A percentile compares a stretch with the other conserved stretches of the same genome.
Conservation (phyloP, 352 stramenopile genomes). For the Phytopythium boreale region DNA sequence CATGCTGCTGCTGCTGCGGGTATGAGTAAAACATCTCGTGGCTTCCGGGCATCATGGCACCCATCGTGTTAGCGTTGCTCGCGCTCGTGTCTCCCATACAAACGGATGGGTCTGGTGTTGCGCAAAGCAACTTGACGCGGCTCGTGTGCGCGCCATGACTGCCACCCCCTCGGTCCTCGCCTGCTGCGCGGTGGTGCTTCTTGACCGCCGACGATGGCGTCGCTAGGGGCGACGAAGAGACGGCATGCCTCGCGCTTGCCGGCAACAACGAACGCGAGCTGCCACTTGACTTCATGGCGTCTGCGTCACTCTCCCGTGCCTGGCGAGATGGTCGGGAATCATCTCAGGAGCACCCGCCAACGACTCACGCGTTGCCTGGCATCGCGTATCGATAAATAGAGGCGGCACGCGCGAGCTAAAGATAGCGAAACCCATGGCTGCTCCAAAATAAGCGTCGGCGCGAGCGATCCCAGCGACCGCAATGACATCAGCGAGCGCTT, state of each 20-base stretch:
- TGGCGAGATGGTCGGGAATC: not conserved
- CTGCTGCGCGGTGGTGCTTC: conserved; percentile 6
- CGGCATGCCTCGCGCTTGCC: not conserved
- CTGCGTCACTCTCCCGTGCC: not conserved
- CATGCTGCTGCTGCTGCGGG: conserved; percentile 3
- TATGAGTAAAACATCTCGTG: conserved; percentile 7
- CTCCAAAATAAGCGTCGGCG: not conserved
- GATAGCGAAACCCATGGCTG: not conserved
- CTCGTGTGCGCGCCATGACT: not conserved
- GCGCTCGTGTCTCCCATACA: not conserved
- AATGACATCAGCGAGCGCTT: not conserved
- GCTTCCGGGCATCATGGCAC: not conserved
- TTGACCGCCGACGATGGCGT: not conserved
- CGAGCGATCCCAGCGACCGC: not conserved
- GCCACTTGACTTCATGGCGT: conserved; percentile 9
- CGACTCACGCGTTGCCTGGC: not conserved
- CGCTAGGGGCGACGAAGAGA: conserved; percentile 4
- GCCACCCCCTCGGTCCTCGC: not conserved
- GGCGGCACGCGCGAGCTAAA: not conserved
- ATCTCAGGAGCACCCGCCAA: not conserved
- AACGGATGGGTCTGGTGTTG: not conserved
- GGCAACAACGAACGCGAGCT: conserved; percentile 9
- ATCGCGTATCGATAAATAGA: not conserved
- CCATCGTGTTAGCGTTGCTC: not conserved
- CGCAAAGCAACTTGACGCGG: not conserved